These are phyloP conservation scores for Choiromyces venosus DNA, from an alignment of 495 filamentous ascomycete species.

Conservation along the genomic window DNA sequence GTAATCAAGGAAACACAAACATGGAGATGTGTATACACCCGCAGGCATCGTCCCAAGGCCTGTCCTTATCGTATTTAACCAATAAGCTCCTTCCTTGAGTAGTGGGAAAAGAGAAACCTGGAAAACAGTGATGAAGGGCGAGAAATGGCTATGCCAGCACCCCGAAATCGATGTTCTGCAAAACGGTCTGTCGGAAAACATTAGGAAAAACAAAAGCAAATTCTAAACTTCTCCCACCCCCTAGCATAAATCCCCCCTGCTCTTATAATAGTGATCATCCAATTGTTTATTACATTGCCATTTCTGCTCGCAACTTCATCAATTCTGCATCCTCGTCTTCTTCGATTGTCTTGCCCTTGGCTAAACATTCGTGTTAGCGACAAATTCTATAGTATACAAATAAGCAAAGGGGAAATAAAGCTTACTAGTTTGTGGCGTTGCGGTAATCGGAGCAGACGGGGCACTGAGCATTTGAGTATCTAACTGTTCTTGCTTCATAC, in stretches of 20 bases:
- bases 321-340: constrained; percentile 95
- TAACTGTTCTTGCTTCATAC: constrained; percentile 76
- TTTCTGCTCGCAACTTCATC: constrained; percentile 88
- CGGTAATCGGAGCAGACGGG: constrained; percentile 58
- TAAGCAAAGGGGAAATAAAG: constrained; percentile 54
- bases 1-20: neutral
- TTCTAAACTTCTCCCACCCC: constrained; percentile 29
- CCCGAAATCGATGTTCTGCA: neutral
- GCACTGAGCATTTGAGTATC: constrained; percentile 92
- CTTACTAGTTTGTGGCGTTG: constrained; percentile 60
- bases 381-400: constrained; percentile 11
- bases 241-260: neutral
- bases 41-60: neutral
- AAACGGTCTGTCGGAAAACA: constrained; percentile 6
- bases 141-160: constrained; percentile 11
- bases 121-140: neutral
- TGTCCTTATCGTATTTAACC: neutral
- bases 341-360: constrained; percentile 59
- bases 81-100: neutral
- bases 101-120: neutral
- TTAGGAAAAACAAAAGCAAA: constrained; percentile 19
- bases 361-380: constrained; percentile 41
- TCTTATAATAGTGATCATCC: neutral
- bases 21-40: neutral
- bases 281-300: constrained; percentile 72